These are phyloP conservation scores for Mariannaea elegans DNA, from an alignment of 2,329 filamentous ascomycete genomes.

Conservation along the genomic window DNA sequence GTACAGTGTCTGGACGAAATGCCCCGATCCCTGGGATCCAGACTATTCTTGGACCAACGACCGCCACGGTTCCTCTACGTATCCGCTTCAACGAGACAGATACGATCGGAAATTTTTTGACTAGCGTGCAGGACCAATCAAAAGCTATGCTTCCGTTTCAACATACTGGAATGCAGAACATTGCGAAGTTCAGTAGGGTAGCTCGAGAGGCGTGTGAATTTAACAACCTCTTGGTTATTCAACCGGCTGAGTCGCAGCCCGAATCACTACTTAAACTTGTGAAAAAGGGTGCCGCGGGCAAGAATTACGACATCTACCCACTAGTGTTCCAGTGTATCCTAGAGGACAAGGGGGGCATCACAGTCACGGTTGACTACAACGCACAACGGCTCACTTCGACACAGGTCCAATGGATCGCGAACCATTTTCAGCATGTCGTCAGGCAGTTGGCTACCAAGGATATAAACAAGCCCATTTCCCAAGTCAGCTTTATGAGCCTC, in stretches of 20 bases:
- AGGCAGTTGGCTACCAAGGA: background rate
- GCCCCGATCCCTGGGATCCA: constrained; percentile 4
- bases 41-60: background rate
- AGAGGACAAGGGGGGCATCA: background rate
- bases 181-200: background rate
- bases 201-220: background rate
- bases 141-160: background rate
- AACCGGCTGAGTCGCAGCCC: background rate
- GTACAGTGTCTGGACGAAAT: constrained; percentile 7
- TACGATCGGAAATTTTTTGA: background rate
- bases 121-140: constrained; percentile 7
- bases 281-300: background rate
- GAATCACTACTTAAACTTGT: background rate
- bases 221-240: background rate
- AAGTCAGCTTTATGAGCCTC: background rate
- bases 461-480: background rate
- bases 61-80: constrained; percentile 1
- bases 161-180: constrained; percentile 9
- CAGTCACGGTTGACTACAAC: background rate
- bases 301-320: constrained; percentile 3
- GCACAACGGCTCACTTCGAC: background rate
- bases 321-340: constrained; percentile 2
- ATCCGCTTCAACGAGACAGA: background rate
- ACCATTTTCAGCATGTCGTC: background rate
- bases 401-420: background rate